Conservation (phyloP, 345 rosid species). For the Pelargonium nanum region DNA sequence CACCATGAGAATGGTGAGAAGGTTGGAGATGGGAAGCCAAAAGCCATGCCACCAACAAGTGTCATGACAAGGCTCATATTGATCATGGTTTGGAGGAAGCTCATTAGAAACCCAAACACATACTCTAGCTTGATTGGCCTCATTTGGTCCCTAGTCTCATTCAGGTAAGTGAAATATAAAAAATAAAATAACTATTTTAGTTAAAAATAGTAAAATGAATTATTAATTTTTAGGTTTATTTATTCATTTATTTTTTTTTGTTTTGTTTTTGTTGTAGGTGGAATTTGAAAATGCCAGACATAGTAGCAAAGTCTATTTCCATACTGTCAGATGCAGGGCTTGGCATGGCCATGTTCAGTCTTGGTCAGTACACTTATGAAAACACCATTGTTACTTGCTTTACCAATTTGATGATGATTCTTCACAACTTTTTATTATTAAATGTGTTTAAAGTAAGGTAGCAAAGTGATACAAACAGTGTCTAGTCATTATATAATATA, state of each 20-base stretch:
- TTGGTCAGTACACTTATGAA: constrained; percentile 53
- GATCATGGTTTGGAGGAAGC: constrained; percentile 99
- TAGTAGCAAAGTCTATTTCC: constrained; percentile 88
- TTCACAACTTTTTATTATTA: constrained; percentile 24
- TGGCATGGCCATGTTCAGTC: constrained; percentile 99
- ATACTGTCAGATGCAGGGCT: constrained; percentile 99
- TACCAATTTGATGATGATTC: not conserved
- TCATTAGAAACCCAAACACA: constrained; percentile 93
- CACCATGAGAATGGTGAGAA: constrained; percentile 36
- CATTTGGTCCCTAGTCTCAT: constrained; percentile 80
- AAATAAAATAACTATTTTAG: too few relatives aligned
- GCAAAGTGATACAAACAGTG: constrained; percentile 13
- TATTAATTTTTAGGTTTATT: not conserved
- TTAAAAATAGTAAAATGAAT: too few relatives aligned
- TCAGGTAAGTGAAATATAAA: constrained; percentile 71
- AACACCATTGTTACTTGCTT: not conserved
- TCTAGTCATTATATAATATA: constrained; percentile 18
- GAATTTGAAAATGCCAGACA: constrained; percentile 89
- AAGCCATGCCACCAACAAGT: constrained; percentile 87
- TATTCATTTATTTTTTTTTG: constrained; percentile 1
- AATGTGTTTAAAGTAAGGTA: constrained; percentile 23
- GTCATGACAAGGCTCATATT: constrained; percentile 97
- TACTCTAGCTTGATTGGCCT: constrained; percentile 95
- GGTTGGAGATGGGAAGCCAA: constrained; percentile 38
- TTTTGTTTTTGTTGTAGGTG: constrained; percentile 45